Conservation (phyloP, 2,329 filamentous ascomycete species). For the Atkinsonella hypoxylon region DNA sequence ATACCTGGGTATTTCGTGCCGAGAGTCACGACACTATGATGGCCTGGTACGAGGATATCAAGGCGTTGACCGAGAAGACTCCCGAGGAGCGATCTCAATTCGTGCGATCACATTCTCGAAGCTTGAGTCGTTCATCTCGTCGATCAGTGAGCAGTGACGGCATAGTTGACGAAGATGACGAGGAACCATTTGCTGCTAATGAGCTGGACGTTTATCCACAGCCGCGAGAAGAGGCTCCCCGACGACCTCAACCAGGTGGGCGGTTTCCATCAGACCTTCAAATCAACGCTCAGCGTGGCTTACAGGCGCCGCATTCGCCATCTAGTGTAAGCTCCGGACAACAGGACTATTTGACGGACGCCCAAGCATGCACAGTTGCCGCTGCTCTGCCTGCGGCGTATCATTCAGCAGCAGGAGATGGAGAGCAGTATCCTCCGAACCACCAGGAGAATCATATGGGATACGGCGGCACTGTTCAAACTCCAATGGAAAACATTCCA, state of each 20-base stretch:
- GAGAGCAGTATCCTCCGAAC: neutral
- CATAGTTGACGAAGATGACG: constrained; percentile 62
- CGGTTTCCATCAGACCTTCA: constrained; percentile 92
- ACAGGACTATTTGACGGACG: constrained; percentile 32
- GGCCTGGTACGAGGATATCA: constrained; percentile 92
- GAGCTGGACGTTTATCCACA: constrained; percentile 31
- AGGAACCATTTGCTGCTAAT: constrained; percentile 47
- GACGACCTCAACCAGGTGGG: constrained; percentile 82
- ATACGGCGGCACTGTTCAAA: constrained; percentile 35
- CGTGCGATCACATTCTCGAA: constrained; percentile 70
- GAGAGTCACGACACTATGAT: constrained; percentile 87
- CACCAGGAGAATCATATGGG: constrained; percentile 14
- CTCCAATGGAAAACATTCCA: constrained; percentile 35
- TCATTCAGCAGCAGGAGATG: constrained; percentile 19
- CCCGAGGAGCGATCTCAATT: constrained; percentile 82
- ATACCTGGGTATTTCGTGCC: constrained; percentile 61
- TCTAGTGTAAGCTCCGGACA: constrained; percentile 68
- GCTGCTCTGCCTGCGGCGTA: constrained; percentile 33
- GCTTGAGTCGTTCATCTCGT: constrained; percentile 55
- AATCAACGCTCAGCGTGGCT: constrained; percentile 64
- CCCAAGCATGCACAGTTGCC: constrained; percentile 47
- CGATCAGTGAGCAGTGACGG: constrained; percentile 61
- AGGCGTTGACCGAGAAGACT: constrained; percentile 74
- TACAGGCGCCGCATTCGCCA: constrained; percentile 67
- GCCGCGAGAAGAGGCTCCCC: constrained; percentile 40